Conservation (phyloP, 768 basidiomycete species). For the Mrakia gelida region DNA sequence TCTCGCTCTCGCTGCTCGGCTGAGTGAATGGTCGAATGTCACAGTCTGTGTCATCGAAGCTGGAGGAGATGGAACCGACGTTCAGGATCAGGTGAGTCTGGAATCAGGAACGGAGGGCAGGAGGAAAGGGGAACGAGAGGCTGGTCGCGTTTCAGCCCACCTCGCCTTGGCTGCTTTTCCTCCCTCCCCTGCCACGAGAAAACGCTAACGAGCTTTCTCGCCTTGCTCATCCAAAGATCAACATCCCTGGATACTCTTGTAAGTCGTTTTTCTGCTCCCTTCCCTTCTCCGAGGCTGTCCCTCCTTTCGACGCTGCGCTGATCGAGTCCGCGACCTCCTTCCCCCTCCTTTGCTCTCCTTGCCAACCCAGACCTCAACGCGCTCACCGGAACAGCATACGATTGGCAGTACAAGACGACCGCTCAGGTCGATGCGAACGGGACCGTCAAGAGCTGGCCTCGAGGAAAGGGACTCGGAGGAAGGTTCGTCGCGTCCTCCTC, state of each 20-base stretch:
- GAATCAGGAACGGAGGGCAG: background rate
- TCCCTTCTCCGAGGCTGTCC: background rate
- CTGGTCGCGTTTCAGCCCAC: background rate
- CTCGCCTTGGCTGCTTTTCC: background rate
- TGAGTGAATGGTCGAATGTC: slow-evolving; percentile 27
- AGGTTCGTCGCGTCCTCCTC: slow-evolving; percentile 35
- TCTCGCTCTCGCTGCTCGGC: slow-evolving; percentile 28
- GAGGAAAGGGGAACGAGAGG: background rate
- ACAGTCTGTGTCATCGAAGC: slow-evolving; percentile 31
- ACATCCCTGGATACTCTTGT: slow-evolving; percentile 30
- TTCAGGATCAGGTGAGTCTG: slow-evolving; percentile 14
- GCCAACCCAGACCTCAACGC: slow-evolving; percentile 20
- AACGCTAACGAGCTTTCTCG: background rate
- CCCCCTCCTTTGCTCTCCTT: background rate
- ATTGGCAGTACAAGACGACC: slow-evolving; percentile 37
- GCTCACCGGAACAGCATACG: slow-evolving; percentile 17
- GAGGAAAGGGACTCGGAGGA: slow-evolving; percentile 65
- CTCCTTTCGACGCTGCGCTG: background rate
- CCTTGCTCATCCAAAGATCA: slow-evolving; percentile 6
- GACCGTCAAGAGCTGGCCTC: slow-evolving; percentile 25
- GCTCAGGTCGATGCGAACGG: slow-evolving; percentile 25
- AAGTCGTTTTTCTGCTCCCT: background rate
- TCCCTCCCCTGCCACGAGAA: no score
- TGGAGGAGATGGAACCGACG: slow-evolving; percentile 22
- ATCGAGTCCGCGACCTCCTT: background rate